Evolutionary conservation across 2,329 filamentous ascomycete species (phyloP), one percentile per base, ranked within the genome.

Genomic region (Chalaropsis thielavioides): DNA sequence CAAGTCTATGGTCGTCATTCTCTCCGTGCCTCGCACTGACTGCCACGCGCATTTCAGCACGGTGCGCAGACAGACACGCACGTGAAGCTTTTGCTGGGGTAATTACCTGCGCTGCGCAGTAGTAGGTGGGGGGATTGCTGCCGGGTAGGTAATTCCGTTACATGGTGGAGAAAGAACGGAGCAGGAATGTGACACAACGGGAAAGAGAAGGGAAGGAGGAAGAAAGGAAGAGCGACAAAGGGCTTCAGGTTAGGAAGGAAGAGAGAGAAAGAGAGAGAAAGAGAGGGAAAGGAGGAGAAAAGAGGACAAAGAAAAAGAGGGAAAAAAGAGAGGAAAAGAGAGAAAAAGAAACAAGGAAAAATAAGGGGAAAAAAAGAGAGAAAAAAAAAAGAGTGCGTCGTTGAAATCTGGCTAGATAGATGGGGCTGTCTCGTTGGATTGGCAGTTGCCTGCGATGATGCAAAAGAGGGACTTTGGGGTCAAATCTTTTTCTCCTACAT

Each of bases 291-390:
- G 44, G 24, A 54, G 61, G 54, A 35, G 61, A 38, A 40, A 44
- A 60, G 22, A 17, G 19, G 40, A 56, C 54, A 67, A 61, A 54
- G 60, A 38, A 51, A 63, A 51, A 41, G 51, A 63, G 38, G 41
- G 7, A 43, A 13, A 11, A 11, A 41, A 41, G n/a, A n/a, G n/a
- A n/a, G n/a, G n/a, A n/a, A 65, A 5, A 10, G 24, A 44, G 54
- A 19, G 17, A 44, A 60, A 38, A 40, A 35, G 54, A 63, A 19
- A 27, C n/a, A n/a, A 19, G 56, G 6, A 51, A 44, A n/a, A 63
- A 15, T n/a, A 58, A 58, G 27, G n/a, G 44, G 24, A 54, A 61
- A 54, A 35, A 61, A 38, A 40, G 49, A 60, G 22, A 17, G 19
- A 38, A 56, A 56, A 67, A 61, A 54, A 51, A 38, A 43, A 22